Evolutionary conservation across 2,329 filamentous ascomycete genomes (phyloP).

Genomic region (Colletotrichum sp.): DNA sequence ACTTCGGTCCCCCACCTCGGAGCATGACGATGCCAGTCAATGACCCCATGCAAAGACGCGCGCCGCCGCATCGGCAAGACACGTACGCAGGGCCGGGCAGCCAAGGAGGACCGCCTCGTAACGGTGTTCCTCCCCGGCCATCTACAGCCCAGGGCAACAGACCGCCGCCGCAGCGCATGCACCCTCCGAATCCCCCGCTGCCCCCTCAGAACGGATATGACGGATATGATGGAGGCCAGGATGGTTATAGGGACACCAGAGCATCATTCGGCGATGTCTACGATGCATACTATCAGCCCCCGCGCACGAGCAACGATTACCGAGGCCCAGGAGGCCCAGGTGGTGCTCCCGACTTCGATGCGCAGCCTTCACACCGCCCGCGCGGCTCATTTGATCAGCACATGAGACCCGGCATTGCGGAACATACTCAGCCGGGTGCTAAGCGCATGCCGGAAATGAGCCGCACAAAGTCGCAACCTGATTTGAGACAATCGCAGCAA

Average conservation of each 20-base stretch:
- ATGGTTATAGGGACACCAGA: constrained; percentile 34
- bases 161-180: constrained; percentile 57
- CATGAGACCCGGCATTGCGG: constrained; percentile 40
- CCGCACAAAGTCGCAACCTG: constrained; percentile 71
- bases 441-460: constrained; percentile 59
- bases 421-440: constrained; percentile 53
- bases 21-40: constrained; percentile 67
- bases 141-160: constrained; percentile 60
- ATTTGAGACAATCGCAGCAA: constrained; percentile 66
- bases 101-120: constrained; percentile 41
- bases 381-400: constrained; percentile 54
- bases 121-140: constrained; percentile 55
- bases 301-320: constrained; percentile 27
- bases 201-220: constrained; percentile 31
- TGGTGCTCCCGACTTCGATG: constrained; percentile 47
- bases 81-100: constrained; percentile 26
- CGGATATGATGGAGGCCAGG: constrained; percentile 33
- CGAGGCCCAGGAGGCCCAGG: neutral
- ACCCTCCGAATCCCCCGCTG: constrained; percentile 49
- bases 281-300: constrained; percentile 27
- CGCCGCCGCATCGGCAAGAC: constrained; percentile 42
- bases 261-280: constrained; percentile 27
- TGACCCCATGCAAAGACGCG: constrained; percentile 44
- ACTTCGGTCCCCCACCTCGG: constrained; percentile 57
- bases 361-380: constrained; percentile 24